Conservation (phyloP, 768 basidiomycete genomes). For the Xerocomellus chrysenteron region DNA sequence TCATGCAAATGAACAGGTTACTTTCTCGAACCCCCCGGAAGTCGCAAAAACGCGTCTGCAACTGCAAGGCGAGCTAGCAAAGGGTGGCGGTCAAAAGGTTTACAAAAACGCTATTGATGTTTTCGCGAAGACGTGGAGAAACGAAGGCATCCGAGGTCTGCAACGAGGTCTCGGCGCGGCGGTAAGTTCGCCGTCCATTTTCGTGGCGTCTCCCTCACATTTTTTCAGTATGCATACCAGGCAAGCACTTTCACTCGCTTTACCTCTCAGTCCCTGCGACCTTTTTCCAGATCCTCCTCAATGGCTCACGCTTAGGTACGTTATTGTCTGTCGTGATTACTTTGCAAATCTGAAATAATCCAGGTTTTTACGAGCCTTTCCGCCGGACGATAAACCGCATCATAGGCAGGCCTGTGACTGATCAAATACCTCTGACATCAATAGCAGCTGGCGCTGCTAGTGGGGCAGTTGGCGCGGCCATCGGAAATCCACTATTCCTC, state of each 20-base stretch:
- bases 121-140: slow-evolving; percentile 79
- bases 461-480: slow-evolving; percentile 81
- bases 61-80: slow-evolving; percentile 92
- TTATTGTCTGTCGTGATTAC: background rate
- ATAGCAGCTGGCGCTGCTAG: slow-evolving; percentile 85
- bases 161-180: slow-evolving; percentile 92
- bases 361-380: slow-evolving; percentile 96
- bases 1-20: slow-evolving; percentile 51
- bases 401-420: slow-evolving; percentile 60
- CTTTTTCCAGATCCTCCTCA: slow-evolving; percentile 71
- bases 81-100: slow-evolving; percentile 65
- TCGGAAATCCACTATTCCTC: slow-evolving; percentile 91
- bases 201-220: slow-evolving; percentile 6
- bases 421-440: slow-evolving; percentile 74
- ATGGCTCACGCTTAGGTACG: slow-evolving; percentile 84
- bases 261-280: slow-evolving; percentile 2
- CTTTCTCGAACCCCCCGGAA: slow-evolving; percentile 75
- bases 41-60: slow-evolving; percentile 91
- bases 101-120: slow-evolving; percentile 92
- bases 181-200: slow-evolving; percentile 43
- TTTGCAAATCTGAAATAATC: slow-evolving; percentile 13
- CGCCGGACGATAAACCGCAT: slow-evolving; percentile 66
- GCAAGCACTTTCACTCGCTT: slow-evolving; percentile 41
- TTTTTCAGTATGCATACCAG: slow-evolving; percentile 82
- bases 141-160: slow-evolving; percentile 89